Evolutionary conservation across 768 basidiomycete genomes (phyloP).

Genomic region (Boletus edulis): DNA sequence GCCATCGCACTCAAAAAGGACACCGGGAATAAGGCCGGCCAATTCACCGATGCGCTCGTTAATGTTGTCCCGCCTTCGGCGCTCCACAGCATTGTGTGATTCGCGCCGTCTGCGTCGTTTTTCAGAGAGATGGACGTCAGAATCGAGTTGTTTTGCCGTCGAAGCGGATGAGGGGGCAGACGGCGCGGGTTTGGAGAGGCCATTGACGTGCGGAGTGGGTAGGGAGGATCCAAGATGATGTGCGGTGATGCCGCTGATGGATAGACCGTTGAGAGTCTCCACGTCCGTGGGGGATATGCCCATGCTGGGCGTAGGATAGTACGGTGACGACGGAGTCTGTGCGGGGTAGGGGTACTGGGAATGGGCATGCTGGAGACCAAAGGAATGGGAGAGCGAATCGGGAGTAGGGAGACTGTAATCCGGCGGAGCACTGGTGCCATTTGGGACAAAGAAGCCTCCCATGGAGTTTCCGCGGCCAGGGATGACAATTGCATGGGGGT

Average conservation of each 20-base stretch:
- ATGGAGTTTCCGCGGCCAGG: slow-evolving; percentile 41
- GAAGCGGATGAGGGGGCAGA: slow-evolving; percentile 4
- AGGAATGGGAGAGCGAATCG: slow-evolving; percentile 33
- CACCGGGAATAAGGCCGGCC: slow-evolving; percentile 85
- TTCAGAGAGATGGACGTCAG: slow-evolving; percentile 58
- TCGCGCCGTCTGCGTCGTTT: slow-evolving; percentile 80
- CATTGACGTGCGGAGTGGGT: slow-evolving; percentile 10
- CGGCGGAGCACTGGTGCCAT: slow-evolving; percentile 20
- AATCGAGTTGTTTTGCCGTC: slow-evolving; percentile 11
- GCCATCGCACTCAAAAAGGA: slow-evolving; percentile 63
- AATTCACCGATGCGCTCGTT: slow-evolving; percentile 94
- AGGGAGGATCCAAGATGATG: slow-evolving; percentile 23
- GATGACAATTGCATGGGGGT: slow-evolving; percentile 72
- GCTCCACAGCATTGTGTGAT: slow-evolving; percentile 90
- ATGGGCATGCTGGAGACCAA: slow-evolving; percentile 33
- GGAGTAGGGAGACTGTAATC: slow-evolving; percentile 48
- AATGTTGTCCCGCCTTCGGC: slow-evolving; percentile 85
- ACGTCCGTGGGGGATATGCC: slow-evolving; percentile 28
- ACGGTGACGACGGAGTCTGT: slow-evolving; percentile 29
- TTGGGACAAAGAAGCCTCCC: slow-evolving; percentile 33
- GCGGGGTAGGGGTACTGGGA: slow-evolving; percentile 26
- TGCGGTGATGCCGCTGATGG: slow-evolving; percentile 15
- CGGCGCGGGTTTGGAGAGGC: slow-evolving; percentile 11
- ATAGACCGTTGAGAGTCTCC: slow-evolving; percentile 19
- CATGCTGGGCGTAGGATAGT: slow-evolving; percentile 25